phyloP scores from a whole-genome alignment of 805 yeast species.

The Kluyveromyces siamensis region DNA sequence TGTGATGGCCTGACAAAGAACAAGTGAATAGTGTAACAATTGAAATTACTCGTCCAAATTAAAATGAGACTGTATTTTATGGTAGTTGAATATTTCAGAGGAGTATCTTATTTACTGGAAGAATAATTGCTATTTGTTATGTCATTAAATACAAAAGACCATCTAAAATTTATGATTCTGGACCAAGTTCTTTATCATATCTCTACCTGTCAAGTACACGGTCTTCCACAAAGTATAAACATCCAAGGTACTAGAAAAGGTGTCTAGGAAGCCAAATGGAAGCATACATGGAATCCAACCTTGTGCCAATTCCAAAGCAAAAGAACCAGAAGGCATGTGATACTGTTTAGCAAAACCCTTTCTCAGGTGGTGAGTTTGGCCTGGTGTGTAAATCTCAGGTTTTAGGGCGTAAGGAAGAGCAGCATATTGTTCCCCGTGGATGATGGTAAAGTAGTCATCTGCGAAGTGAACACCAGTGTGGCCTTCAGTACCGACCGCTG shows the following conservation, averaged over 20 bases:
- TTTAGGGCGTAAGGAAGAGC: slow-evolving; percentile 52
- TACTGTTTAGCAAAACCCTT: slow-evolving; percentile 80
- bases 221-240: slow-evolving; percentile 60
- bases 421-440: slow-evolving; percentile 71
- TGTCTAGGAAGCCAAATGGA: slow-evolving; percentile 87
- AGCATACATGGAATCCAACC: slow-evolving; percentile 99
- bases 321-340: slow-evolving; percentile 70
- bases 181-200: slow-evolving; percentile 62
- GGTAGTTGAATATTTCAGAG: neutral
- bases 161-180: slow-evolving; percentile 55
- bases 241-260: slow-evolving; percentile 74
- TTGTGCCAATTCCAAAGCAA: slow-evolving; percentile 92
- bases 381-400: slow-evolving; percentile 74
- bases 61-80: no score
- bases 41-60: no score
- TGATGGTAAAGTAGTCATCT: slow-evolving; percentile 92
- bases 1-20: no score
- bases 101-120: neutral
- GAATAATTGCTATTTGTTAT: neutral
- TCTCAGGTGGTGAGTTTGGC: slow-evolving; percentile 71
- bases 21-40: no score
- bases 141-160: no score
- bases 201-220: slow-evolving; percentile 61
- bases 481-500: slow-evolving; percentile 92
- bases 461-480: slow-evolving; percentile 94